Base-by-base conservation (phyloP, 2,329 filamentous ascomycete genomes). In the Ceratocystis variospora region DNA sequence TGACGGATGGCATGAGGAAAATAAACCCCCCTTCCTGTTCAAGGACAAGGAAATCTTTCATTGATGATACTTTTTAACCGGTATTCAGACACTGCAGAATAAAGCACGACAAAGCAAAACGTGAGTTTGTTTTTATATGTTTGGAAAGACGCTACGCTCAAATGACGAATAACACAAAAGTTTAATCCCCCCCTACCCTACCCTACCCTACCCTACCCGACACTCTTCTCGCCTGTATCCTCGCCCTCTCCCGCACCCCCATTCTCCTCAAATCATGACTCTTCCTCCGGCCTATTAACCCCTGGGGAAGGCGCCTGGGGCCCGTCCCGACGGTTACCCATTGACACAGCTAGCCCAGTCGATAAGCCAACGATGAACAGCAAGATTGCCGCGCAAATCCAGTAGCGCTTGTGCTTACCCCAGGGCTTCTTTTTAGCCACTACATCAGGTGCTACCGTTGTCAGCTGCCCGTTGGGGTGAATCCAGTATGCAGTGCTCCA, bases 401-500 rank as follows among this genome's bases (percentile, higher is more conserved):
- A 67, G 48, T 67, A 67, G 10, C 66, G 63, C 63, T 67, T 67
- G 8, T 63, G 62, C 55, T 59, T 67, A 15, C 63, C 46, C 63
- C 66, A 62, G 22, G 59, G 62, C 41, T 63, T 65, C 37, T 59
- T 57, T 45, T 62, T 63, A 8, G 53, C 62, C 25, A 31, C 46
- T 15, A 28, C 31, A 4, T 57, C 63, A 28, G 22, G 22, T 17
- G 62, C 66, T 28, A 28, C 46, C 8, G 37, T 28, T 17, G 31
- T 50, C 45, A 41, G 28, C 48, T 64, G 63, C 10, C 59, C 65
- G 6, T 37, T 55, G 2, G 66, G 66, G 25, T 65, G 64, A 3
- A 62, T 65, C 66, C 66, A 67, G 37, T 67, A 67, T 22, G 66
- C 62, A 15, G 66, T 41, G 46, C 63, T 67, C 66, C 66, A 67